Percentiles rank a stretch among this genome's conserved stretches.
phyloP scores from a whole-genome alignment of 148 eudicot genomes.

The Rhododendron mucronatum region DNA sequence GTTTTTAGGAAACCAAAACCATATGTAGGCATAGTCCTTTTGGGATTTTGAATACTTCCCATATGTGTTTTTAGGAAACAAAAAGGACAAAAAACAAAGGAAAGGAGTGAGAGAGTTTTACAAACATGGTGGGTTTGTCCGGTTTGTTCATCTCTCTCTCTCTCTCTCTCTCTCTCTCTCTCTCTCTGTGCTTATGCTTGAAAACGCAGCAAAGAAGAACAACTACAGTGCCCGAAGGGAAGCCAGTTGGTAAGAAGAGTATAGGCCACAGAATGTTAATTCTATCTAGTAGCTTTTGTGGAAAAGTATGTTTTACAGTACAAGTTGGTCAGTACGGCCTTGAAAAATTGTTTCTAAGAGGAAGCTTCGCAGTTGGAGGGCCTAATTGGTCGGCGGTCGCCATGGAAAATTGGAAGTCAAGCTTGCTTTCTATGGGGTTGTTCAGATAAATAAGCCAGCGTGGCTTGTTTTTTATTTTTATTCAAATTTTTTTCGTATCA shows the following conservation, averaged over 20 bases:
- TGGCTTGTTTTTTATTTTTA: no score
- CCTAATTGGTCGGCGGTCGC: no score
- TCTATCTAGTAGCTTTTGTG: background rate
- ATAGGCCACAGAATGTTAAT: no score
- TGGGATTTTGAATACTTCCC: no score
- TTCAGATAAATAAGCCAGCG: no score
- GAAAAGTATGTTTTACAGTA: background rate
- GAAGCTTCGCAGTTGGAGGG: background rate
- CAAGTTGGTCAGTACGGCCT: background rate
- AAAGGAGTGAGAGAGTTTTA: background rate
- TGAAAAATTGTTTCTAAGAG: background rate
- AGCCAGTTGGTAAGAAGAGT: background rate
- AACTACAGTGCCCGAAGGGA: no score
- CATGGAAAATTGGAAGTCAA: background rate
- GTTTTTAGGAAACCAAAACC: background rate
- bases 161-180: background rate
- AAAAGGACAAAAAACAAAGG: background rate
- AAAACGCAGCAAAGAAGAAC: background rate
- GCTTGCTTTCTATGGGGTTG: background rate
- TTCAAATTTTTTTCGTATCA: no score
- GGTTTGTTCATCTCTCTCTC: background rate
- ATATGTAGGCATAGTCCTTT: background rate
- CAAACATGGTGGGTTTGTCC: conserved; percentile 1
- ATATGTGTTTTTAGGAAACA: background rate
- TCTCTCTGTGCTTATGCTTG: background rate